phyloP scores from a whole-genome alignment of 345 rosid species.

The Clausena lansium region DNA sequence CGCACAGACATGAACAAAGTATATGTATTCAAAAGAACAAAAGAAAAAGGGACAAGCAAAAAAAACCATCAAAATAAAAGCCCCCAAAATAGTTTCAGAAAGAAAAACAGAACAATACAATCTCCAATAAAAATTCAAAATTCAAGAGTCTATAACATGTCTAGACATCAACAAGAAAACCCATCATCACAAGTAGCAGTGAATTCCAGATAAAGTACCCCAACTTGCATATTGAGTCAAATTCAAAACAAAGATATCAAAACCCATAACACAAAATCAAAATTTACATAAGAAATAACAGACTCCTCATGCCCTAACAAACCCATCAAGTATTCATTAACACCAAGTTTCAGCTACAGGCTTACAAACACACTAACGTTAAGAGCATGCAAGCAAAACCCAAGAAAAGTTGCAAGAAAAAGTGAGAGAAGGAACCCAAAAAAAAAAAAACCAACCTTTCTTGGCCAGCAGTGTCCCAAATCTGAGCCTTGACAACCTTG shows the following conservation, averaged over 20 bases:
- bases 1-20: not conserved
- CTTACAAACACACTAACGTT: not conserved
- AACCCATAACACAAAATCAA: not conserved
- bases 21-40: not conserved
- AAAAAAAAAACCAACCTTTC: conserved; percentile 30
- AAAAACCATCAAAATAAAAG: not conserved
- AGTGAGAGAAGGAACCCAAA: not conserved
- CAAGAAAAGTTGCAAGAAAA: not conserved
- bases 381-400: not conserved
- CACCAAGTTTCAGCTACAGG: not conserved
- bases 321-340: conserved; percentile 1
- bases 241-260: not conserved
- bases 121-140: not conserved
- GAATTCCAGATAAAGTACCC: not conserved
- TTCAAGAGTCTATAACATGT: not conserved
- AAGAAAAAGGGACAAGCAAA: not conserved
- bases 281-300: not conserved
- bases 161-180: not conserved
- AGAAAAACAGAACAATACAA: not conserved
- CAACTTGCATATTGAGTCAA: not conserved
- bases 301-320: not conserved
- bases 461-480: conserved; percentile 64
- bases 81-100: not conserved
- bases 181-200: not conserved
- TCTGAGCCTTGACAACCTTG: conserved; percentile 55